phyloP scores from a whole-genome alignment of 257 asterid species.

The Sherardia arvensis region DNA sequence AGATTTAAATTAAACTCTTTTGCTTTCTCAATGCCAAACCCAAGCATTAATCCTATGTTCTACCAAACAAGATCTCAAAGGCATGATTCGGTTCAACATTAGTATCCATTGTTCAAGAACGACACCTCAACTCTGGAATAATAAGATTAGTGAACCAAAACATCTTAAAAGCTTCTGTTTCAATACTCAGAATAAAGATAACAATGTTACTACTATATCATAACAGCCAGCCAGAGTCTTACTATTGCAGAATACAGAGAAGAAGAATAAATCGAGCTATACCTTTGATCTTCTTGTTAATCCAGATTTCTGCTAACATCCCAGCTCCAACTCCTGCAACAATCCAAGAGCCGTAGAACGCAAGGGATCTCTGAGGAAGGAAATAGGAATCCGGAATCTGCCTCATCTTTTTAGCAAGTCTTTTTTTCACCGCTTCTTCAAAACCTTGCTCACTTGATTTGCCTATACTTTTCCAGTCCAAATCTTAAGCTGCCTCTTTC shows the following conservation, averaged over 20 bases:
- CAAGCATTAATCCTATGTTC: too few relatives aligned
- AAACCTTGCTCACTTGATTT: constrained; percentile 30
- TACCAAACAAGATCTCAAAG: too few relatives aligned
- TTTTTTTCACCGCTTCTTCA: constrained; percentile 50
- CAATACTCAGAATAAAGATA: background rate
- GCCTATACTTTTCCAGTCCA: constrained; percentile 45
- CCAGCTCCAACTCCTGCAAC: constrained; percentile 84
- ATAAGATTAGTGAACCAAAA: background rate
- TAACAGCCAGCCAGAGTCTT: background rate
- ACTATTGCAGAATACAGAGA: background rate
- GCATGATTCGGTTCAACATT: too few relatives aligned
- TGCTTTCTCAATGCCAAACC: too few relatives aligned
- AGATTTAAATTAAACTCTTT: too few relatives aligned
- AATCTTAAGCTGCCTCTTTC: constrained; percentile 34
- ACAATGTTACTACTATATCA: too few relatives aligned
- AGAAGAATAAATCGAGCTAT: background rate
- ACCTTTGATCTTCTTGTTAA: constrained; percentile 78
- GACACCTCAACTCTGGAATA: too few relatives aligned
- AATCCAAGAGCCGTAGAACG: constrained; percentile 55
- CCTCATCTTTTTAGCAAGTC: constrained; percentile 48
- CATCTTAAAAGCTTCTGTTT: background rate
- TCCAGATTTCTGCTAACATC: constrained; percentile 72
- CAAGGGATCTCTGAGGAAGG: constrained; percentile 59
- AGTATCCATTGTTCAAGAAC: too few relatives aligned
- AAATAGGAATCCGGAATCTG: constrained; percentile 73